phyloP scores from a whole-genome alignment of 306 rosid species.

The Benincasa hispida region DNA sequence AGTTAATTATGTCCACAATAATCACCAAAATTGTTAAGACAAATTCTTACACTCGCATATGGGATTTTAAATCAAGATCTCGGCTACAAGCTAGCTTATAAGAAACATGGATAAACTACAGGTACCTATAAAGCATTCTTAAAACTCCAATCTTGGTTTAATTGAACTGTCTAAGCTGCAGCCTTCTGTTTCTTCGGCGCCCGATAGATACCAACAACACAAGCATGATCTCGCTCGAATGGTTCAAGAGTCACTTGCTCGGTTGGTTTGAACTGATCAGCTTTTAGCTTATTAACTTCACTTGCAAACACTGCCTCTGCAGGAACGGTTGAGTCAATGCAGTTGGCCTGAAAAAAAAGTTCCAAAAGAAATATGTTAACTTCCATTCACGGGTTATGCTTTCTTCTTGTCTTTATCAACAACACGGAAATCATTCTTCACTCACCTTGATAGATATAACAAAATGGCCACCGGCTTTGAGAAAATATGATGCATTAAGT shows the following conservation, averaged over 20 bases:
- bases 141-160: background rate
- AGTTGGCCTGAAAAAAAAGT: conserved; percentile 62
- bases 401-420: too few relatives aligned
- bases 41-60: background rate
- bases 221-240: conserved; percentile 90
- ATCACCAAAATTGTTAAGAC: background rate
- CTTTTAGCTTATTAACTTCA: conserved; percentile 78
- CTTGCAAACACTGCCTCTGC: conserved; percentile 56
- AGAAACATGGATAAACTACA: background rate
- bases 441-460: conserved; percentile 43
- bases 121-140: background rate
- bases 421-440: background rate
- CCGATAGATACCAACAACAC: conserved; percentile 76
- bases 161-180: conserved; percentile 10
- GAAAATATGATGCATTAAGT: conserved; percentile 75
- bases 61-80: background rate
- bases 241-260: conserved; percentile 95
- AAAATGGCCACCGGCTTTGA: conserved; percentile 58
- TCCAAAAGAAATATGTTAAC: background rate
- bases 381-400: background rate
- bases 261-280: conserved; percentile 67
- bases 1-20: background rate
- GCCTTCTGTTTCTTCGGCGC: conserved; percentile 44
- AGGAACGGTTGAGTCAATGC: conserved; percentile 80
- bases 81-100: background rate